Base-by-base conservation (phyloP, 768 basidiomycete species). In the Boletus eberwhitei region DNA sequence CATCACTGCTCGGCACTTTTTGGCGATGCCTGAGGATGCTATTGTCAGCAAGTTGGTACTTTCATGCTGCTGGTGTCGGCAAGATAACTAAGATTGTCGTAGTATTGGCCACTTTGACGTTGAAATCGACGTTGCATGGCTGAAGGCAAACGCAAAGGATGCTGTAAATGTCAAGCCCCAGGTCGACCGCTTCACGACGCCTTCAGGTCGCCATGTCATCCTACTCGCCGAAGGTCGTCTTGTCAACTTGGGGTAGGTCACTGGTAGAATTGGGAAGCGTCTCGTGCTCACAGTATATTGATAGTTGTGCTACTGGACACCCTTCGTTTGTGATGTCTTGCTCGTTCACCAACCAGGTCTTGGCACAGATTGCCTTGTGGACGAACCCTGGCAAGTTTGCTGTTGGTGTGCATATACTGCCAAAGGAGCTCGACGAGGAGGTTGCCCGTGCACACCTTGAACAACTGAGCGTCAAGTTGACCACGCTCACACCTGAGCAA, bases 311-410 rank as follows among this genome's bases (percentile, higher is more conserved):
- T 38, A 98, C 96, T 63, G 96, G 96, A 53, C 96, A 99, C 76
- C 96, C 97, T 35, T 98, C 96, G 41, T 98, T 95, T 75, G 97
- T 99, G 77, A 99, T 99, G 97, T 98, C 96, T 17, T 98, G 95
- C 81, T 99, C 97, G 40, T 99, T 99, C 81, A 77, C 93, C 71
- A 99, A 99, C 83, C 97, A 99, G 76, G 91, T 94, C 59, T 82
- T 99, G 65, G 96, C 96, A 31, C 95, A 97, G 77, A 98, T 99
- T 68, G 95, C 93, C 22, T 87, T 99, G 71, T 99, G 93, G 93
- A 95, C 91, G 41, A 90, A 85, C 60, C 84, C 88, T 34, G 86
- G 87, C 74, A 86, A 88, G 70, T 98, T 98, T 85, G 88, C 90
- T 47, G 82, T 98, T 64, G 97, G 97, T 59, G 96, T 98, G 31